A percentile compares a stretch with the other conserved stretches of the same genome.
These are phyloP conservation scores for Yamadazyma aaseri DNA, from an alignment of 1,139 yeast genomes.

Conservation along the genomic window DNA sequence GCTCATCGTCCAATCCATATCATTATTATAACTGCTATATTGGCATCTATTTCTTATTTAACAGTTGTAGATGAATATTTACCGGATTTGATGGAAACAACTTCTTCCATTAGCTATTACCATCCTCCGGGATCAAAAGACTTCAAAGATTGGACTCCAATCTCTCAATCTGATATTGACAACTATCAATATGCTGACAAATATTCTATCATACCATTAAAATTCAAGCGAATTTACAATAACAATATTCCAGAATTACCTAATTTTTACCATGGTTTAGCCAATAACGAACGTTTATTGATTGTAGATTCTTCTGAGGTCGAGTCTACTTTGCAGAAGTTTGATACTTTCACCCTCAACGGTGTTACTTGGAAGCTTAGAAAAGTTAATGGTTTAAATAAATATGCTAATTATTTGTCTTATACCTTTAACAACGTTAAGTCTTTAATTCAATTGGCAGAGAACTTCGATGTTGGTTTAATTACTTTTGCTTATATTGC, in stretches of 20 bases:
- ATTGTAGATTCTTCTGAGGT: conserved; percentile 39
- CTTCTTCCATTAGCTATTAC: conserved; percentile 30
- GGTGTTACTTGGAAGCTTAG: conserved; percentile 65
- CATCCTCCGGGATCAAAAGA: conserved; percentile 43
- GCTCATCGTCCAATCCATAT: conserved; percentile 91
- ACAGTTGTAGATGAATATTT: conserved; percentile 80
- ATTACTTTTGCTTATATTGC: conserved; percentile 83
- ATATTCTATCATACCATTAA: conserved; percentile 53
- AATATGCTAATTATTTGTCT: conserved; percentile 61
- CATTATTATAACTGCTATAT: conserved; percentile 66
- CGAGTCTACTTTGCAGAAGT: conserved; percentile 30
- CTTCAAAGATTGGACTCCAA: conserved; percentile 44
- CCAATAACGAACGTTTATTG: conserved; percentile 39
- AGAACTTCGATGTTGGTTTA: conserved; percentile 79
- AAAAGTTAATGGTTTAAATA: conserved; percentile 61
- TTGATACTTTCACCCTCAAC: conserved; percentile 32
- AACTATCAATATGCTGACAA: conserved; percentile 42
- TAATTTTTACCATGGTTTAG: conserved; percentile 30
- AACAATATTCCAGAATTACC: conserved; percentile 31
- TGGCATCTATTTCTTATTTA: conserved; percentile 81
- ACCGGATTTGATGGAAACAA: conserved; percentile 32
- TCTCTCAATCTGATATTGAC: conserved; percentile 27
- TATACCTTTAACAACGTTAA: conserved; percentile 45
- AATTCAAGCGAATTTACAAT: conserved; percentile 46
- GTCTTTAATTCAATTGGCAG: conserved; percentile 70